Evolutionary conservation across 192 early-diverging fungal genomes (phyloP).

Genomic region (Coemansia sp.): DNA sequence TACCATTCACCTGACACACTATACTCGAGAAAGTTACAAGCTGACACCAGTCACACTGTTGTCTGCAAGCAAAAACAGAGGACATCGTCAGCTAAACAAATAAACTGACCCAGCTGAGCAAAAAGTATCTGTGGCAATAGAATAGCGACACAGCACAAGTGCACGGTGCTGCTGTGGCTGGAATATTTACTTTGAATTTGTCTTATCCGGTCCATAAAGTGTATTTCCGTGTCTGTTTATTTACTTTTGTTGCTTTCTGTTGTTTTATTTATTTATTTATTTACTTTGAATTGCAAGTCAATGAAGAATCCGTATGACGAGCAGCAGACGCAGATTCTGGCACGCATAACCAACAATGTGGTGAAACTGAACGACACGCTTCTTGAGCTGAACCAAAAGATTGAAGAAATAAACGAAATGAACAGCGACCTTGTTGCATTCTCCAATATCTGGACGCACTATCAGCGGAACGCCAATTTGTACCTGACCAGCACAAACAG

Average conservation of each 20-base stretch:
- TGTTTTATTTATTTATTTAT: neutral
- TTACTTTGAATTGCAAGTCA: neutral
- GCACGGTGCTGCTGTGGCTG: too few relatives aligned
- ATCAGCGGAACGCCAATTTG: slow-evolving; percentile 51
- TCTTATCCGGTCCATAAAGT: too few relatives aligned
- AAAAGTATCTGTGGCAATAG: too few relatives aligned
- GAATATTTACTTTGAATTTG: neutral
- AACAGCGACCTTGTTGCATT: slow-evolving; percentile 55
- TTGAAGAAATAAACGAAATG: slow-evolving; percentile 55
- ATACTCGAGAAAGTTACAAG: too few relatives aligned
- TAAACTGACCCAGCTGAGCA: too few relatives aligned
- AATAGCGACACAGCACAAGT: too few relatives aligned
- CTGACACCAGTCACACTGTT: too few relatives aligned
- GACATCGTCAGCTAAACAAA: too few relatives aligned
- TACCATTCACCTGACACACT: too few relatives aligned
- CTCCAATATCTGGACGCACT: slow-evolving; percentile 55
- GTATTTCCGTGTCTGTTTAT: slow-evolving; percentile 4
- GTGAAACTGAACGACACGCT: slow-evolving; percentile 54
- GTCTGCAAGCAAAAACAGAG: too few relatives aligned
- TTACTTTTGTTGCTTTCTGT: too few relatives aligned
- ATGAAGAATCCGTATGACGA: slow-evolving; percentile 56
- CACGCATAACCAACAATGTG: slow-evolving; percentile 53
- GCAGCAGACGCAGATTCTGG: slow-evolving; percentile 54
- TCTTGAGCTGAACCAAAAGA: slow-evolving; percentile 51
- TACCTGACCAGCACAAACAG: slow-evolving; percentile 50